Conservation (phyloP, 139 green algal species). For the Ulvella scutata region DNA sequence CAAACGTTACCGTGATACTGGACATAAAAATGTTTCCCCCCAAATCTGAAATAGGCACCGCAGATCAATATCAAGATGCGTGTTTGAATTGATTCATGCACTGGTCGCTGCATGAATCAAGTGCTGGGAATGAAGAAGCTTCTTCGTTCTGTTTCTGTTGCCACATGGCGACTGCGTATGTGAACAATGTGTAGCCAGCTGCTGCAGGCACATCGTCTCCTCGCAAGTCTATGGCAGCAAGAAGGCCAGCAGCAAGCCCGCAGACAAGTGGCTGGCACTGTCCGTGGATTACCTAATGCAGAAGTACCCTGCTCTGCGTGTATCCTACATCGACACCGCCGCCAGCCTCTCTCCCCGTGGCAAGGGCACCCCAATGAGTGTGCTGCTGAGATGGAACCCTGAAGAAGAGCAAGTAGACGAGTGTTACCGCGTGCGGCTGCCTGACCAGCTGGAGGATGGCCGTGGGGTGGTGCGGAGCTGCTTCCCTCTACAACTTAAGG, state of each 20-base stretch:
- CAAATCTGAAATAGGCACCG: too few species aligned
- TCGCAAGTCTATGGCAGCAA: constrained; percentile 34
- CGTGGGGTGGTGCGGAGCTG: constrained; percentile 23
- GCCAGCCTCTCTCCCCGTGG: neutral
- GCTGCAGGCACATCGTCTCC: neutral
- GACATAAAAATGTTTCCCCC: too few species aligned
- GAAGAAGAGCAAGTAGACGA: neutral
- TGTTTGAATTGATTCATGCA: too few species aligned
- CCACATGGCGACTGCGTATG: too few species aligned
- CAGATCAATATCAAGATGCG: too few species aligned
- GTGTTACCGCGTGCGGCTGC: constrained; percentile 35
- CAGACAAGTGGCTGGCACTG: constrained; percentile 28
- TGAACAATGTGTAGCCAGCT: too few species aligned
- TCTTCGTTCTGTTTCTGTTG: too few species aligned
- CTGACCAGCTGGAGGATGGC: constrained; percentile 19
- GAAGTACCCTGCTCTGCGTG: constrained; percentile 32
- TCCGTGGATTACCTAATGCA: constrained; percentile 32
- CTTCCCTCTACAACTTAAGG: neutral
- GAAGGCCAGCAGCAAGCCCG: constrained; percentile 3
- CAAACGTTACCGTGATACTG: too few species aligned
- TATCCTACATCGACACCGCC: constrained; percentile 38
- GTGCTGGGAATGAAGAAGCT: too few species aligned
- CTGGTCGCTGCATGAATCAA: too few species aligned
- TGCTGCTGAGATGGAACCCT: neutral
- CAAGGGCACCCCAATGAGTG: neutral